Evolutionary conservation across 768 basidiomycete species (phyloP).

Genomic region (Scleroderma citrinum): DNA sequence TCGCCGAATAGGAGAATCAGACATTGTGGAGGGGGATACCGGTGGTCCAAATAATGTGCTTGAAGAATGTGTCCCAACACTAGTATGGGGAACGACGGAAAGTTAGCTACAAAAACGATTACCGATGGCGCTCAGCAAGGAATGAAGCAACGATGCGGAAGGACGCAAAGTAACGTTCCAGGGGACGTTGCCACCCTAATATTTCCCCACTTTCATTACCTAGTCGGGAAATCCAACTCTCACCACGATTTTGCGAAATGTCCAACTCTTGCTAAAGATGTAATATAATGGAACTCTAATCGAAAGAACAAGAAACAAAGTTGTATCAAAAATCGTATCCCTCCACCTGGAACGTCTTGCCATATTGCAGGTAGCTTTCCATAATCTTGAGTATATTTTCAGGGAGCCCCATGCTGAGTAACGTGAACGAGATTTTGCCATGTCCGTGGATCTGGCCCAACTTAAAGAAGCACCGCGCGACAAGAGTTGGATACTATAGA

Average conservation of each 20-base stretch:
- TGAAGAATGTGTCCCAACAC: neutral
- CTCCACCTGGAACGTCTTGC: slow-evolving; percentile 82
- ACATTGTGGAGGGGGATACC: slow-evolving; percentile 12
- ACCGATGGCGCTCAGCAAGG: neutral
- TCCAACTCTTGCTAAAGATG: too few relatives aligned
- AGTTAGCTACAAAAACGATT: neutral
- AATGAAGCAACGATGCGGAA: neutral
- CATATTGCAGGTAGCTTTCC: slow-evolving; percentile 87
- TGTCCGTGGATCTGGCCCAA: slow-evolving; percentile 90
- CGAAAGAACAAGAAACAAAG: neutral
- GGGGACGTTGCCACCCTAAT: neutral
- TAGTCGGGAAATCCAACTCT: slow-evolving; percentile 2
- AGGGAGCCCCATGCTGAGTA: slow-evolving; percentile 92
- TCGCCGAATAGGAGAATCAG: slow-evolving; percentile 48
- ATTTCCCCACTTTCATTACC: neutral
- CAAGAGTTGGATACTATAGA: slow-evolving; percentile 78
- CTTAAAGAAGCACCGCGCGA: slow-evolving; percentile 89
- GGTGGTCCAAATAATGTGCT: neutral
- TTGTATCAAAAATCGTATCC: slow-evolving; percentile 64
- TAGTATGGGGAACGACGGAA: neutral
- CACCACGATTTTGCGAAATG: neutral
- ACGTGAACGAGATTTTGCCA: slow-evolving; percentile 87
- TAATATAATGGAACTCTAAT: slow-evolving; percentile 2
- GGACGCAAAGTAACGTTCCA: neutral
- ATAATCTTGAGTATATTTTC: slow-evolving; percentile 88